These are phyloP conservation scores for Epichloe hybrida DNA, from an alignment of 2,329 filamentous ascomycete genomes.

Conservation along the genomic window DNA sequence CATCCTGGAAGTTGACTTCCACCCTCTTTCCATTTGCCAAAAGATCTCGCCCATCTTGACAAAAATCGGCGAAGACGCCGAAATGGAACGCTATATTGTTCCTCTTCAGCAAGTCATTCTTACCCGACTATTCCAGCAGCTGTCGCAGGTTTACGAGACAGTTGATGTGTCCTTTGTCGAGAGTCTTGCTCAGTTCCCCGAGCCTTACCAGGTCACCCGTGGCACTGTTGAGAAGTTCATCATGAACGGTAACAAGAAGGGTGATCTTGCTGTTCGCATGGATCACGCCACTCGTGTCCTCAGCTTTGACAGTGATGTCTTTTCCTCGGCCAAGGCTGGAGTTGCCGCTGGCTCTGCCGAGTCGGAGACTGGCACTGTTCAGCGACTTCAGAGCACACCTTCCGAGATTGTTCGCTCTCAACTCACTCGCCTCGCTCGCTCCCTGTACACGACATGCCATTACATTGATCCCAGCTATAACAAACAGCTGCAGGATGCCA, in stretches of 20 bases:
- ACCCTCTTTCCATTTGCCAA: constrained; percentile 95
- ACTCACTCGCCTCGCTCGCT: constrained; percentile 79
- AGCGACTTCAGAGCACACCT: constrained; percentile 92
- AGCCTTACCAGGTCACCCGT: constrained; percentile 84
- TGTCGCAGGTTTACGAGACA: constrained; percentile 97
- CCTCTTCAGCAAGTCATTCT: constrained; percentile 97
- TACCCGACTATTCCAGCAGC: constrained; percentile 94
- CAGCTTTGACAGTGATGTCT: constrained; percentile 95
- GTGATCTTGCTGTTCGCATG: constrained; percentile 88
- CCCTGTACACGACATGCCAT: constrained; percentile 84
- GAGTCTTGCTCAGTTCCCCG: constrained; percentile 86
- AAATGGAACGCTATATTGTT: constrained; percentile 94
- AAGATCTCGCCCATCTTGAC: constrained; percentile 95
- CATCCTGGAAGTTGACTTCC: constrained; percentile 98
- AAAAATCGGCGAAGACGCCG: constrained; percentile 82
- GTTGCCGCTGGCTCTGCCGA: constrained; percentile 80
- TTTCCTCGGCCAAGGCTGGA: constrained; percentile 88
- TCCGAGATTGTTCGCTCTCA: constrained; percentile 96
- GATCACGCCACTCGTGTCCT: constrained; percentile 90
- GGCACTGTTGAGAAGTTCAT: constrained; percentile 98
- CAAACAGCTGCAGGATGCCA: constrained; percentile 64
- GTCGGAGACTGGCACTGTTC: constrained; percentile 68
- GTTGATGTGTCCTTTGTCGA: constrained; percentile 91
- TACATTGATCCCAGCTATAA: constrained; percentile 89
- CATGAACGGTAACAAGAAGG: constrained; percentile 99